Percentiles rank a stretch among this genome's conserved stretches.
phyloP scores from a whole-genome alignment of 345 rosid genomes.

The Moringa oleifera region DNA sequence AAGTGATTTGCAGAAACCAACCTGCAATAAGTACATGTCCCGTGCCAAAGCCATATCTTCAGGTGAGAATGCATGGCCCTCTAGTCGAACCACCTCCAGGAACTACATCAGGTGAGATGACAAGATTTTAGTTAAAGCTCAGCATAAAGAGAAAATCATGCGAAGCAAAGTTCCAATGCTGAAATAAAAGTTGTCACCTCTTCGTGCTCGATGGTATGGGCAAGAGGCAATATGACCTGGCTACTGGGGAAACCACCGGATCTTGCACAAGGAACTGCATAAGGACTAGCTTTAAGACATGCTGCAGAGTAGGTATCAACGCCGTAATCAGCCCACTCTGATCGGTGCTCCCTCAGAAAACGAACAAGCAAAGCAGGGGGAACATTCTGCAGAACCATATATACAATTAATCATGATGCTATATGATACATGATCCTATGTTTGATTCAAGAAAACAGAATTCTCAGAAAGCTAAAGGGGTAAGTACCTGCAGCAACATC shows the following conservation, averaged over 20 bases:
- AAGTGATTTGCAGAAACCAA: too few species aligned
- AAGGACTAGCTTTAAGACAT: slow-evolving; percentile 67
- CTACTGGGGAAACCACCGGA: slow-evolving; percentile 92
- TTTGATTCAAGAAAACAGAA: too few species aligned
- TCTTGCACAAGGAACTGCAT: slow-evolving; percentile 86
- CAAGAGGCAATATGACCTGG: slow-evolving; percentile 94
- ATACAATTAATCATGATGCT: too few species aligned
- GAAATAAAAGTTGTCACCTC: too few species aligned
- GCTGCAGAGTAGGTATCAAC: slow-evolving; percentile 97
- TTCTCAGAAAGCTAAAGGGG: too few species aligned
- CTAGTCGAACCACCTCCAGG: slow-evolving; percentile 91
- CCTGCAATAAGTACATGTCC: slow-evolving; percentile 97
- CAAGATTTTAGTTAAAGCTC: too few species aligned
- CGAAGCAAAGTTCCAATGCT: too few species aligned
- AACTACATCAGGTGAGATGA: too few species aligned
- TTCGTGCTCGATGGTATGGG: slow-evolving; percentile 94
- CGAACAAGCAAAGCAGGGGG: slow-evolving; percentile 94
- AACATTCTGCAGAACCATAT: slow-evolving; percentile 82
- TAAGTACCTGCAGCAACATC: slow-evolving; percentile 94
- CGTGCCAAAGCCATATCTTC: slow-evolving; percentile 88
- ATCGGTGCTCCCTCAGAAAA: slow-evolving; percentile 94
- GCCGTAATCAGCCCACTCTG: slow-evolving; percentile 98
- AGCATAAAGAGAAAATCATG: background rate
- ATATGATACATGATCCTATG: too few species aligned
- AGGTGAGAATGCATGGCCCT: slow-evolving; percentile 89